These are phyloP conservation scores for Penicillium bialowiezense DNA, from an alignment of 495 filamentous ascomycete genomes.

Conservation along the genomic window DNA sequence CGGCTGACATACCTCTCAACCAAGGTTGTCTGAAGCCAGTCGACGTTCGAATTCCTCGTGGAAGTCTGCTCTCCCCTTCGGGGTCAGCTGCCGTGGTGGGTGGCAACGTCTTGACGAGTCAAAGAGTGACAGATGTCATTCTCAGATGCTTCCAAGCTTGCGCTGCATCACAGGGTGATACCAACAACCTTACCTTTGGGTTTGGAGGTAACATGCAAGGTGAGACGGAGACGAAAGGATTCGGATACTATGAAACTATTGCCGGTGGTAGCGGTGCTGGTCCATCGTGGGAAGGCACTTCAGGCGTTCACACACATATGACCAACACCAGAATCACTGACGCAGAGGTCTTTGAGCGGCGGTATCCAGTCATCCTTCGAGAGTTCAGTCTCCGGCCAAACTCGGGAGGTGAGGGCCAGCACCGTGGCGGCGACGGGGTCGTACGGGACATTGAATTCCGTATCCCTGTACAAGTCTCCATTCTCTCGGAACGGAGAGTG, in stretches of 20 bases:
- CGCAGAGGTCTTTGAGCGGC: slow-evolving; percentile 81
- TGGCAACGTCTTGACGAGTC: slow-evolving; percentile 80
- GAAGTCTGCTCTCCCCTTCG: slow-evolving; percentile 77
- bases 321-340: slow-evolving; percentile 96
- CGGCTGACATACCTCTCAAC: slow-evolving; percentile 89
- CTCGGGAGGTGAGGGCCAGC: slow-evolving; percentile 43
- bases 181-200: slow-evolving; percentile 66
- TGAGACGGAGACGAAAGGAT: slow-evolving; percentile 49
- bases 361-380: slow-evolving; percentile 82
- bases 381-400: slow-evolving; percentile 80
- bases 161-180: slow-evolving; percentile 82
- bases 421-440: slow-evolving; percentile 39
- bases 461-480: slow-evolving; percentile 72
- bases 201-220: slow-evolving; percentile 32
- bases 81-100: slow-evolving; percentile 80
- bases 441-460: slow-evolving; percentile 38
- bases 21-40: slow-evolving; percentile 90
- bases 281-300: slow-evolving; percentile 77
- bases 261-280: slow-evolving; percentile 86
- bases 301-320: slow-evolving; percentile 90
- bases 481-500: slow-evolving; percentile 80
- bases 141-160: slow-evolving; percentile 82
- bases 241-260: slow-evolving; percentile 94
- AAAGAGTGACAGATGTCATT: slow-evolving; percentile 88
- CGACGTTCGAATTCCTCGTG: slow-evolving; percentile 72